Evolutionary conservation across 495 filamentous ascomycete genomes (phyloP), one percentile per base, ranked within the genome.

Genomic region (Aspergillus cavernicola): DNA sequence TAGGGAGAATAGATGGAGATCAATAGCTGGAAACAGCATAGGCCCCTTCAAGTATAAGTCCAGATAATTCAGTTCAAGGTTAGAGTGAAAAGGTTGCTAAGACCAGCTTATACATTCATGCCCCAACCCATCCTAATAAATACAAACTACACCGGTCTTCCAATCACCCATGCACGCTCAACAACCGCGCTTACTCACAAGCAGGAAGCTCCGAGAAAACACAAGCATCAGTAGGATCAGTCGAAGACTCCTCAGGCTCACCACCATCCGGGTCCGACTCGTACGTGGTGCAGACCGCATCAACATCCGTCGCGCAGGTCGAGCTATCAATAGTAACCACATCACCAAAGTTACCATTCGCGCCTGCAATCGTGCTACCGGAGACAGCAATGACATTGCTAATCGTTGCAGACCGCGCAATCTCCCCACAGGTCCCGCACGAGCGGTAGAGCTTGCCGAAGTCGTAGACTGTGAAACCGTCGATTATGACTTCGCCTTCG

Each of bases 351-450:
- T 64, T 64, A 15, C 49, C 43, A 42, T 64, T 64, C 32, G 58
- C 52, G 23, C 61, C 61, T 5, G 52, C 49, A 16, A 64, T 22
- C 6, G 38, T 35, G 13, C 41, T 38, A 1, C 75, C 74, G 18
- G 66, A 55, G 51, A 72, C 63, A 16, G 79, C 80, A 29, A 65
- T 72, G 53, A 82, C 71, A 52, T 78, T 76, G 45, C 67, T 63
- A 43, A 85, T 69, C 4, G 72, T 71, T 15, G 80, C 77, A 43
- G 71, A 57, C 18, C 81, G 74, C 51, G 72, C 33, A 38, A 57
- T 67, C 19, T 54, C 55, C 38, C 65, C 63, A 62, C 77, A 80
- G 72, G 84, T 85, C 6, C 83, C 83, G 64, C 82, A 86, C 19
- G 70, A 70, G 28, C 80, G 77, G 63, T 80, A 80, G 18, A 83